A percentile compares a stretch with the other conserved stretches of the same genome.
Conservation (phyloP, 2,329 filamentous ascomycete genomes). For the Beauveria sp. region DNA sequence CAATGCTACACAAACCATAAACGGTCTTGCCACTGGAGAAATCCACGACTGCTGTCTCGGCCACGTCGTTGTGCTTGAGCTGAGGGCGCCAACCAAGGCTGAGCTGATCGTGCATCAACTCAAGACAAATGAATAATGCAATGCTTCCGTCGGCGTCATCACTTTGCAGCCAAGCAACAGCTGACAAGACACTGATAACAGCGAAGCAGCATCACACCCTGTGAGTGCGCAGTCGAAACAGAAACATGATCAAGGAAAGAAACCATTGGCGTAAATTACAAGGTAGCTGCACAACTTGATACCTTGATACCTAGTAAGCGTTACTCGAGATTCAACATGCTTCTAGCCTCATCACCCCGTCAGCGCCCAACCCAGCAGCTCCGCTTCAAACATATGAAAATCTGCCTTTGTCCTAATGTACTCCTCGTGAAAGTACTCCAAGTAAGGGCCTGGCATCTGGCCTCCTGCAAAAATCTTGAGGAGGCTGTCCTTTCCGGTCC, state of each 20-base stretch:
- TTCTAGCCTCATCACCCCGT: not conserved
- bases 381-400: slow-evolving; percentile 28
- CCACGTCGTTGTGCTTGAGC: too few relatives aligned
- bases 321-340: not conserved
- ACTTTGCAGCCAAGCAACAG: not conserved
- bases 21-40: too few relatives aligned
- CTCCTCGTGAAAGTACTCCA: slow-evolving; percentile 29
- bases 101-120: not conserved
- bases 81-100: not conserved
- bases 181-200: not conserved
- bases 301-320: not conserved
- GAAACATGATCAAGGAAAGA: not conserved
- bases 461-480: slow-evolving; percentile 32
- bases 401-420: slow-evolving; percentile 25
- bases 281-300: not conserved
- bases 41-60: too few relatives aligned
- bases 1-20: too few relatives aligned
- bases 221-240: not conserved
- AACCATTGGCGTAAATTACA: not conserved
- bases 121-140: not conserved
- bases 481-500: slow-evolving; percentile 32
- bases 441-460: slow-evolving; percentile 28
- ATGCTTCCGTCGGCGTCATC: not conserved
- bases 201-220: not conserved
- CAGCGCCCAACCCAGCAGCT: slow-evolving; percentile 22